phyloP scores from a whole-genome alignment of 192 early-diverging fungal species.

The Borealophlyctis nickersoniae region DNA sequence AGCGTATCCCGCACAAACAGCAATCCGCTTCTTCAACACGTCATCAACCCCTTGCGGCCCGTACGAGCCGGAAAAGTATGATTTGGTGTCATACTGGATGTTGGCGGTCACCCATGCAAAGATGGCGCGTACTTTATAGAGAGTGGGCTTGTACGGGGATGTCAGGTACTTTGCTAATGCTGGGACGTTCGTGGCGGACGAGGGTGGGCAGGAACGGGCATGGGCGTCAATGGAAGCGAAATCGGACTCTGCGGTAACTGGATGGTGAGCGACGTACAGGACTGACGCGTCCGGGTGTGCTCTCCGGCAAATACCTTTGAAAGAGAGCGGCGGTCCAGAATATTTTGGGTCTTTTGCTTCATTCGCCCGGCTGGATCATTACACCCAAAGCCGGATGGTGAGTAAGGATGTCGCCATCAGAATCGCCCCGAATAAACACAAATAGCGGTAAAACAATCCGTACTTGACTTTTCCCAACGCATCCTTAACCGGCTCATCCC shows the following conservation, averaged over 20 bases:
- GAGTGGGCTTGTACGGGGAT: not conserved
- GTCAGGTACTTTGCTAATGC: not conserved
- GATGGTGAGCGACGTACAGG: not conserved
- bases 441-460: no score
- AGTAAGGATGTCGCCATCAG: no score
- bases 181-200: not conserved
- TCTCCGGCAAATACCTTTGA: not conserved
- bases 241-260: not conserved
- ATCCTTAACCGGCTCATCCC: no score
- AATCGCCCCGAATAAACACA: no score
- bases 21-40: not conserved
- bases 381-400: no score
- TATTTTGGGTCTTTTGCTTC: not conserved
- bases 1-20: not conserved
- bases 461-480: no score
- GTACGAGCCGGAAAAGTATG: not conserved
- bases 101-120: not conserved
- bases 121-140: not conserved
- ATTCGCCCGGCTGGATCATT: no score
- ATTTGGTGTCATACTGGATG: not conserved
- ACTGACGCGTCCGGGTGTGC: not conserved
- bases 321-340: not conserved
- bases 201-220: not conserved
- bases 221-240: not conserved
- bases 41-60: not conserved